Evolutionary conservation across 139 green algal genomes (phyloP).

Genomic region (Helicosporidium sp.): DNA sequence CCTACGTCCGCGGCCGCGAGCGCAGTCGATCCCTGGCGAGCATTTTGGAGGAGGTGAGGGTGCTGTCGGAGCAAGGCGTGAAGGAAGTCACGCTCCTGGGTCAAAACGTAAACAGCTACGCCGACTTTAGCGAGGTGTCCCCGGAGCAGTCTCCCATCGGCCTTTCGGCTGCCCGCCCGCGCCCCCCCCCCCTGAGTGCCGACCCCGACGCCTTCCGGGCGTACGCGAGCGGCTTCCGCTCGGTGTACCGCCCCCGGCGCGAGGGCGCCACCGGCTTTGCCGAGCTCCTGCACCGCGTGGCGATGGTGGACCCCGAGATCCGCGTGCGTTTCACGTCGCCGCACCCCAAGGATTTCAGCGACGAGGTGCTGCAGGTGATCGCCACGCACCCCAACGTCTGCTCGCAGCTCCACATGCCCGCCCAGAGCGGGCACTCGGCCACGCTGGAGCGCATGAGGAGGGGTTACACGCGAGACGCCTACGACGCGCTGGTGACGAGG

Average conservation of each 20-base stretch:
- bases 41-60: slow-evolving; percentile 52
- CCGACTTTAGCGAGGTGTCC: slow-evolving; percentile 25
- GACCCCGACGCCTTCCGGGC: slow-evolving; percentile 1
- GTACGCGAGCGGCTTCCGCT: slow-evolving; percentile 11
- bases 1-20: slow-evolving; percentile 60
- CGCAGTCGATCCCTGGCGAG: slow-evolving; percentile 37
- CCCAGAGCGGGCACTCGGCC: slow-evolving; percentile 52
- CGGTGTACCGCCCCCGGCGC: slow-evolving; percentile 52
- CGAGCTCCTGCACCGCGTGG: slow-evolving; percentile 50
- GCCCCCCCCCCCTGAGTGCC: too few species aligned
- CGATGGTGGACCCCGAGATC: slow-evolving; percentile 56
- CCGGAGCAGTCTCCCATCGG: not conserved
- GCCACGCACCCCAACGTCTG: slow-evolving; percentile 49
- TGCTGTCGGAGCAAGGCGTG: slow-evolving; percentile 35
- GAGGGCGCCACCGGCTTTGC: slow-evolving; percentile 46
- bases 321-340: slow-evolving; percentile 75
- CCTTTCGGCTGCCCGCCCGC: not conserved
- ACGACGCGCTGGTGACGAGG: slow-evolving; percentile 52
- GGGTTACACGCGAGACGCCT: slow-evolving; percentile 65
- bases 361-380: slow-evolving; percentile 55
- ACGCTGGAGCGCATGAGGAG: slow-evolving; percentile 59
- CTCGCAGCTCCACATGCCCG: slow-evolving; percentile 74
- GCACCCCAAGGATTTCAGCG: slow-evolving; percentile 70
- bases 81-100: slow-evolving; percentile 66
- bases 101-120: slow-evolving; percentile 86